Percentiles rank a stretch among this genome's conserved stretches.
Conservation (phyloP, 306 rosid species). For the Ormosia emarginata region DNA sequence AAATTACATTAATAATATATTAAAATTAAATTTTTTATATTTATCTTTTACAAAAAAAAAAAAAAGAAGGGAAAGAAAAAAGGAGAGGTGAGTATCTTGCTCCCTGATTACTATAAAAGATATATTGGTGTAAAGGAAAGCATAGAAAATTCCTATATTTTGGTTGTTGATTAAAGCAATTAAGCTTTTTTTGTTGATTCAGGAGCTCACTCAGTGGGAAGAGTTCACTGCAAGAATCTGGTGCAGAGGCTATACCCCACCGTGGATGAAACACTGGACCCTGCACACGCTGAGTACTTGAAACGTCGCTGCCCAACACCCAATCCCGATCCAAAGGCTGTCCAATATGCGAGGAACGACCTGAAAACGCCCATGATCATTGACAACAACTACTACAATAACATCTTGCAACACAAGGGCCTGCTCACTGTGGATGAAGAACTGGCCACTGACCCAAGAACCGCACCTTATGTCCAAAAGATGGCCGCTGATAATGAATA, state of each 20-base stretch:
- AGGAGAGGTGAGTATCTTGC: too few species aligned
- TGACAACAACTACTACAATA: slow-evolving; percentile 75
- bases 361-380: slow-evolving; percentile 65
- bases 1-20: too few species aligned
- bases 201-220: slow-evolving; percentile 91
- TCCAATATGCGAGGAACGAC: slow-evolving; percentile 60
- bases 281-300: slow-evolving; percentile 51
- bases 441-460: slow-evolving; percentile 53
- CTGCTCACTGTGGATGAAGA: slow-evolving; percentile 64
- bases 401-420: slow-evolving; percentile 60
- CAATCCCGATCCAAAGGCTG: slow-evolving; percentile 52
- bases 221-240: slow-evolving; percentile 65
- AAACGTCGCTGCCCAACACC: slow-evolving; percentile 73
- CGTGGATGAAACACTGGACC: slow-evolving; percentile 54
- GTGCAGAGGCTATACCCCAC: slow-evolving; percentile 71
- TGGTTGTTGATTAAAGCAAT: too few species aligned
- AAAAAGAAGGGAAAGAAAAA: too few species aligned
- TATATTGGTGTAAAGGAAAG: too few species aligned
- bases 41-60: too few species aligned
- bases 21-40: too few species aligned
- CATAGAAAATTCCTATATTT: too few species aligned
- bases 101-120: too few species aligned
- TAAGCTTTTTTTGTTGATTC: not conserved
- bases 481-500: slow-evolving; percentile 69
- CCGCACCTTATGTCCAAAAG: slow-evolving; percentile 61